Base-by-base conservation (phyloP, 306 rosid genomes). In the Casuarina equisetifolia region DNA sequence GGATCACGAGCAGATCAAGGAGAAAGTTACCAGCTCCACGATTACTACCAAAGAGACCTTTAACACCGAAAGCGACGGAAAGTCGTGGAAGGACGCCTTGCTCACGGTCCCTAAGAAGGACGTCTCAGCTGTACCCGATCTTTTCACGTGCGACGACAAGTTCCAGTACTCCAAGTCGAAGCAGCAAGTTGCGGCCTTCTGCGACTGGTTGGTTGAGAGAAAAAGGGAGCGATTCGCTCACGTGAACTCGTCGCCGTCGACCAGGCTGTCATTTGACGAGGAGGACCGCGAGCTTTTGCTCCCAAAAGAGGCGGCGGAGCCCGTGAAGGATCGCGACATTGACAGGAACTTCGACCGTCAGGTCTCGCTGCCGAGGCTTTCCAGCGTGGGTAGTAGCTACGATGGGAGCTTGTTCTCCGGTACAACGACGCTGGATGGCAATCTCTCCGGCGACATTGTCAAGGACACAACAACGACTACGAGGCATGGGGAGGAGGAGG, bases 331-430 rank as follows among this genome's bases (percentile, higher is more conserved):
- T 72, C 74, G 85, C 62, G 83, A 81, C 15, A 70, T 85, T 40
- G 95, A 90, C 79, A 86, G 84, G 83, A 84, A 51, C 73, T 89
- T 90, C 66, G 98, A 88, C 69, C 88, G 92, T 68, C 89, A 84
- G 76, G 89, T 88, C 19, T 89, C 93, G 10, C 79, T 89, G 76
- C 96, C 90, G 59, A 75, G 97, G 76, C 16, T 92, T 4, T 91
- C 97, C 2, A 91, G 98, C 61, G 12, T 2, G 0, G 90, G 84
- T 45, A 92, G 94, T 61, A 95, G 99, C 86, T 92, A 84, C 55
- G 92, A 88, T 0, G 97, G 96, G 76, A 95, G 99, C 83, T 87
- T 95, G 87, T 95, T 91, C 79, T 93, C 98, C 3, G 98, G 95
- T 58, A 86, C 90, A 72, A 82, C 83, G 57, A 93, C 93, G 58